These are phyloP conservation scores for Talaromyces nanjingensis DNA, from an alignment of 495 filamentous ascomycete species.

Conservation along the genomic window DNA sequence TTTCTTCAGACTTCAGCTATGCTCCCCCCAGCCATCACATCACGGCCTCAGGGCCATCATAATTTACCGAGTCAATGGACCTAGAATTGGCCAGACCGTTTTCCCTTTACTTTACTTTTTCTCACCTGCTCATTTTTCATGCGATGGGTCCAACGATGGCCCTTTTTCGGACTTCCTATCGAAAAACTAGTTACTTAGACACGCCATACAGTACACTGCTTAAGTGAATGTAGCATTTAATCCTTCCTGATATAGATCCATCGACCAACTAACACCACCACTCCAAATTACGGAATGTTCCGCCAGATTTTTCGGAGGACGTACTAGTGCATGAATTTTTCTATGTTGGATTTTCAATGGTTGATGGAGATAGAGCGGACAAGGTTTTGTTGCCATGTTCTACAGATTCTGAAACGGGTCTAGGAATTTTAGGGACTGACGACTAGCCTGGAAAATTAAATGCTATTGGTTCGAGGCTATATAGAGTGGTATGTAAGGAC, in stretches of 20 bases:
- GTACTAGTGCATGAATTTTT: not conserved
- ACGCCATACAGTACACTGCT: not conserved
- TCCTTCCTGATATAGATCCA: not conserved
- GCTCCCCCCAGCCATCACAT: not conserved
- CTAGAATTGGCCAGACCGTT: not conserved
- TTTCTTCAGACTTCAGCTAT: not conserved
- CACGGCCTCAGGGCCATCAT: not conserved
- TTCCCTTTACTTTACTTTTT: not conserved
- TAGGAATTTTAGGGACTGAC: not conserved
- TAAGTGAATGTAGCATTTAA: not conserved
- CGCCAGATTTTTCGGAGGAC: not conserved
- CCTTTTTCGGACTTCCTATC: not conserved
- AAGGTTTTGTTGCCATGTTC: not conserved
- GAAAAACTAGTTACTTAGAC: not conserved
- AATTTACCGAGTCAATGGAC: not conserved
- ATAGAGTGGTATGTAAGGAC: not conserved
- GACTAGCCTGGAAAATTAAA: not conserved
- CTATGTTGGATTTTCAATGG: too few species aligned
- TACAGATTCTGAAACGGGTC: slow-evolving; percentile 4
- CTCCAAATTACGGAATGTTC: not conserved
- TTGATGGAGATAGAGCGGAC: too few species aligned
- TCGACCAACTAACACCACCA: not conserved
- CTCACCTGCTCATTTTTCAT: not conserved
- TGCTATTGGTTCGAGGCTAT: not conserved
- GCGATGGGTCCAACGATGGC: not conserved